phyloP scores from a whole-genome alignment of 345 rosid genomes.

The Brassica napus region Da-Ae NC_063442.1:44776501-44777000 shows the following conservation, averaged over 20 bases:
- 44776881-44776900: constrained; percentile 53
- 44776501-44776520: constrained; percentile 76
- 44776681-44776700: constrained; percentile 59
- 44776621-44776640: constrained; percentile 96
- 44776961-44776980: constrained; percentile 98
- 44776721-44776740: constrained; percentile 67
- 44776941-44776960: constrained; percentile 42
- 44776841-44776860: constrained; percentile 68
- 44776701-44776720: constrained; percentile 88
- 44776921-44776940: background rate
- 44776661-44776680: constrained; percentile 46
- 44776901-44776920: background rate
- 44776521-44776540: constrained; percentile 92
- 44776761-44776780: constrained; percentile 90
- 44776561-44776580: constrained; percentile 78
- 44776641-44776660: constrained; percentile 85
- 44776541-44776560: constrained; percentile 98
- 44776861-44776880: constrained; percentile 66
- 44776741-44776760: constrained; percentile 72
- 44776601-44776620: constrained; percentile 89
- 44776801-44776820: constrained; percentile 92
- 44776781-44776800: constrained; percentile 89
- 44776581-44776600: constrained; percentile 79
- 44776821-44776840: constrained; percentile 73
- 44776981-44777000: constrained; percentile 96